phyloP scores from a whole-genome alignment of 2,329 filamentous ascomycete species.

The Colletotrichum zoysiae region DNA sequence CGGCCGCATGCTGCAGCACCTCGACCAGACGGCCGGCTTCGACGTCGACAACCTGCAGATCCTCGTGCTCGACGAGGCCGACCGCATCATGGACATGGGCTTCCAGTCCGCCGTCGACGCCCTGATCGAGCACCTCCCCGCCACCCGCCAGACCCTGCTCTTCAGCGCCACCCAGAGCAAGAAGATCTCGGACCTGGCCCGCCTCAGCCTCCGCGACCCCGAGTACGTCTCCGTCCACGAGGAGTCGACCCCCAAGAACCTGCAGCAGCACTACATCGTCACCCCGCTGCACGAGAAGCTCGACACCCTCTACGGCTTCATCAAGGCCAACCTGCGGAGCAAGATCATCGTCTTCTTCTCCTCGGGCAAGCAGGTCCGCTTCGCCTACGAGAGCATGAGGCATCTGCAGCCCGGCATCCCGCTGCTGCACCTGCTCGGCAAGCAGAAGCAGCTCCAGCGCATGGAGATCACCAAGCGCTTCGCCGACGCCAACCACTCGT shows the following conservation, averaged over 20 bases:
- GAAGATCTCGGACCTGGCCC: slow-evolving; percentile 90
- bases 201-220: slow-evolving; percentile 88
- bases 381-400: slow-evolving; percentile 92
- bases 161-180: slow-evolving; percentile 98
- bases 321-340: slow-evolving; percentile 88
- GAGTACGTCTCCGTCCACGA: slow-evolving; percentile 97
- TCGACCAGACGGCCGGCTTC: slow-evolving; percentile 92
- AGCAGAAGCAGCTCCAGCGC: slow-evolving; percentile 91
- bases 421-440: slow-evolving; percentile 90
- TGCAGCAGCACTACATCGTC: slow-evolving; percentile 93
- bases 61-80: slow-evolving; percentile 93
- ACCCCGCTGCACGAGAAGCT: slow-evolving; percentile 90
- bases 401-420: slow-evolving; percentile 95
- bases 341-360: slow-evolving; percentile 97
- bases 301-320: slow-evolving; percentile 92
- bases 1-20: slow-evolving; percentile 92
- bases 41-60: slow-evolving; percentile 93
- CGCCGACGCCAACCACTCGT: slow-evolving; percentile 82
- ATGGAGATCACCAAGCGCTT: slow-evolving; percentile 90
- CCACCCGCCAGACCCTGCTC: slow-evolving; percentile 87
- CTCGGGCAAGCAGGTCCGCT: slow-evolving; percentile 95
- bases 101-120: slow-evolving; percentile 93
- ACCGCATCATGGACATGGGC: slow-evolving; percentile 97
- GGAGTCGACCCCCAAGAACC: slow-evolving; percentile 82
- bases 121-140: slow-evolving; percentile 90